phyloP scores from a whole-genome alignment of 2,329 filamentous ascomycete species.

The Colletotrichum spinosum region DNA sequence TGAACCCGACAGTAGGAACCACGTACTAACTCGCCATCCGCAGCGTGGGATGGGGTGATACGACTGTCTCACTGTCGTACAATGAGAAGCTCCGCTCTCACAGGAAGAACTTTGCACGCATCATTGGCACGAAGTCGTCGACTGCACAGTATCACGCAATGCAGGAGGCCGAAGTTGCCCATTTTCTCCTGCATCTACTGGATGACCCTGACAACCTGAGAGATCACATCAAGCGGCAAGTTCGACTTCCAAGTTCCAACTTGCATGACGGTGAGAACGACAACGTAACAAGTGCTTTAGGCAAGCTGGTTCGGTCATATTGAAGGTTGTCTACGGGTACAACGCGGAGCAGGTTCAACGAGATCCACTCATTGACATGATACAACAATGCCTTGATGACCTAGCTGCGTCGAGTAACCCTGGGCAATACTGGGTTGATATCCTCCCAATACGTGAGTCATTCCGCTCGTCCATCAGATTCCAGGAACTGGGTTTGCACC shows the following conservation, averaged over 20 bases:
- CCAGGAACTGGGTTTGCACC: neutral
- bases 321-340: conserved; percentile 38
- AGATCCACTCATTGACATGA: conserved; percentile 33
- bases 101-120: conserved; percentile 56
- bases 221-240: conserved; percentile 48
- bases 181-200: conserved; percentile 55
- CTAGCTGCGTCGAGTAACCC: conserved; percentile 31
- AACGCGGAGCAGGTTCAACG: conserved; percentile 26
- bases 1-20: neutral
- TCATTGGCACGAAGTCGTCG: conserved; percentile 55
- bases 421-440: conserved; percentile 32
- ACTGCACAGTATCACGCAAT: conserved; percentile 52
- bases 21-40: neutral
- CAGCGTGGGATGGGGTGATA: neutral
- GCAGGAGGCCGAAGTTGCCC: conserved; percentile 56
- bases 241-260: conserved; percentile 57
- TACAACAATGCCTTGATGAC: conserved; percentile 24
- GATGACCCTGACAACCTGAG: conserved; percentile 50
- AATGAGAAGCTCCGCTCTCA: conserved; percentile 52
- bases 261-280: conserved; percentile 50
- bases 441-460: conserved; percentile 25
- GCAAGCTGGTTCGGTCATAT: conserved; percentile 22
- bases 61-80: conserved; percentile 39
- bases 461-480: neutral
- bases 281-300: conserved; percentile 39